Base-by-base conservation (phyloP, 139 green algal genomes). In the Astrephomene gubernaculifera region DNA sequence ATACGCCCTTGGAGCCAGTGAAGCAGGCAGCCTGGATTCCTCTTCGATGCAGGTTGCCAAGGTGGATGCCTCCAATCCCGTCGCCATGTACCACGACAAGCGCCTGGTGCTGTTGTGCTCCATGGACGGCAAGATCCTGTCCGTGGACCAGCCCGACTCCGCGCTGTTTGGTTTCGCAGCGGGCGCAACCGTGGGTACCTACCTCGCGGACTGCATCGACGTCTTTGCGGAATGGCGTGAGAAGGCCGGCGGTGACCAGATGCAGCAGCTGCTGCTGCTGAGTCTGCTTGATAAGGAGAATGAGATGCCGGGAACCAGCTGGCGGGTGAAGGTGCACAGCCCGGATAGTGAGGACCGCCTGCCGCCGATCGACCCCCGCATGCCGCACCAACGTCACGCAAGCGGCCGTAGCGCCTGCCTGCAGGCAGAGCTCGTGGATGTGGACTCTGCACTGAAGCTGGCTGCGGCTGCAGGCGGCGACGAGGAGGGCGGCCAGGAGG, bases 241-340 rank as follows among this genome's bases (percentile, higher is more conserved):
- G 31, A 64, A 61, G 53, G 67, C 45, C 17, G 85, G 76, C 35
- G 53, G 69, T 10, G 25, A 41, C 25, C 76, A 85, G 54, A 24
- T 89, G 68, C 52, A n/a, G n/a, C n/a, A 86, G 78, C 67, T 89
- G 54, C 69, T 89, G 68, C 22, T 89, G 76, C 85, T 89, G 4
- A 70, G 76, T 7, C 79, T 89, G n/a, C 78, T 89, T 33, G 85
- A 89, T 27, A 41, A 53, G 9, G 85, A 89, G 68, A n/a, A 29
- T 2, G 85, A 81, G 41, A 82, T 74, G 85, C 85, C 85, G 39
- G 85, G 78, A 2, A 82, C 75, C 36, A 61, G 38, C 38, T 82
- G 75, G 75, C 75, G 75, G 21, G 75, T 82, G 12, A 57, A 60
- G 57, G 75, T 82, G 35, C 54, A 71, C 38, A 33, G 27, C 39